Base-by-base conservation (phyloP, 2,329 filamentous ascomycete species). In the Pyrenochaeta sp. region DNA sequence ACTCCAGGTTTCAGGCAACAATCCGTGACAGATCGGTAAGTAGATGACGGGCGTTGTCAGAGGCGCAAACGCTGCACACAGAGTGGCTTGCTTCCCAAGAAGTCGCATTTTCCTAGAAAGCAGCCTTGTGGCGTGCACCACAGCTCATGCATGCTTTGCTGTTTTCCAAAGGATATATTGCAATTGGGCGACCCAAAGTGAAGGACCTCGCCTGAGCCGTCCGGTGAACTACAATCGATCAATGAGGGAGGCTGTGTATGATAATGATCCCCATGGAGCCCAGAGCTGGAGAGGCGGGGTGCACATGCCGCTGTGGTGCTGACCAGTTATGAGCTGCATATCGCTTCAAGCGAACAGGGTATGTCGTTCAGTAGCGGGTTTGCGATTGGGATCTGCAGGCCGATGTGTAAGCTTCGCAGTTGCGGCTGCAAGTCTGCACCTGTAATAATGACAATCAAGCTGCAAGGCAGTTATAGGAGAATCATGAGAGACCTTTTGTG, bases 211-310 rank as follows among this genome's bases (percentile, higher is more conserved):
- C n/a, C 21, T 14, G 31, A 17, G 23, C 27, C 29, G 32, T 47
- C 52, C 52, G 52, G 47, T 56, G 52, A 56, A 30, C 9, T 14
- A 15, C 35, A 40, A 17, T 41, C 29, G 18, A 45, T 11, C 35
- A 14, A n/a, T 15, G 11, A 36, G 42, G 21, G 20, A 14, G 37
- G 37, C 23, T 30, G 45, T 49, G 39, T 42, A 29, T 21, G 12
- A 17, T 42, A 30, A 48, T 47, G 29, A 45, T 20, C 17, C 20
- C 46, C 10, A 44, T 12, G 12, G 18, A 42, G 40, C 40, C 39
- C 39, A 41, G 21, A 41, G 39, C 20, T 37, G 52, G 52, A 44
- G 48, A 51, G 42, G 43, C 32, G 41, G 43, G 50, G 45, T 23
- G 21, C n/a, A 21, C 20, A 35, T 45, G 18, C 42, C 20, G 42